phyloP scores from a whole-genome alignment of 2,329 filamentous ascomycete species.

The Xylariaceae sp. region DNA sequence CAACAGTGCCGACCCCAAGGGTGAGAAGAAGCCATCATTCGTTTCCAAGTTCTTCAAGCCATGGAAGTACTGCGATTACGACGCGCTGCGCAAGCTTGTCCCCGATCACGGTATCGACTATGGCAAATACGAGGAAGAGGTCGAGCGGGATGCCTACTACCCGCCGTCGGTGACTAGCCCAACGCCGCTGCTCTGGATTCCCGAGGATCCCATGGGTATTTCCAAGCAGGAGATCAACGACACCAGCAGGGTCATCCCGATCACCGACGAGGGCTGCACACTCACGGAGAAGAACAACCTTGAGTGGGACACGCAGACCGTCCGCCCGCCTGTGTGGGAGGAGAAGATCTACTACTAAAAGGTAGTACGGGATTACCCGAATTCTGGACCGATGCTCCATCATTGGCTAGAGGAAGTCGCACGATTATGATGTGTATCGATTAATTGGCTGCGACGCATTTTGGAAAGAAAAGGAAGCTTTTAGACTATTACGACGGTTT shows the following conservation, averaged over 20 bases:
- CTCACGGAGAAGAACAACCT: constrained; percentile 62
- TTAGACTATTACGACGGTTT: not conserved
- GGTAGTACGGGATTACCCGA: not conserved
- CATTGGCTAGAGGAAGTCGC: not conserved
- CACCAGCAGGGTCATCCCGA: constrained; percentile 64
- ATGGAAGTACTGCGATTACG: constrained; percentile 69
- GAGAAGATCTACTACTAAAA: constrained; percentile 34
- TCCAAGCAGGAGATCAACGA: constrained; percentile 72
- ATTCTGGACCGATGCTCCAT: not conserved
- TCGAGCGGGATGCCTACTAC: constrained; percentile 64
- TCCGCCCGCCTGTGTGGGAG: constrained; percentile 33
- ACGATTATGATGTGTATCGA: not conserved
- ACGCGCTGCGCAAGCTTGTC: constrained; percentile 62
- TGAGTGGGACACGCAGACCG: constrained; percentile 32
- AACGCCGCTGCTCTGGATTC: constrained; percentile 77
- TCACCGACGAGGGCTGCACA: constrained; percentile 71
- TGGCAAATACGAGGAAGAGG: constrained; percentile 55
- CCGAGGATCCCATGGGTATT: constrained; percentile 67
- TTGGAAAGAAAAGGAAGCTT: not conserved
- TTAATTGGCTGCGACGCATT: not conserved
- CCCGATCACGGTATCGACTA: constrained; percentile 49
- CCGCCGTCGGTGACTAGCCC: constrained; percentile 62
- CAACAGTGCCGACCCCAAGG: constrained; percentile 11
- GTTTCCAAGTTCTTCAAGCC: constrained; percentile 69
- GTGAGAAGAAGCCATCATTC: constrained; percentile 50